A percentile compares a stretch with the other conserved stretches of the same genome.
phyloP scores from a whole-genome alignment of 2,329 filamentous ascomycete genomes.

The Colletotrichum paranaense region DNA sequence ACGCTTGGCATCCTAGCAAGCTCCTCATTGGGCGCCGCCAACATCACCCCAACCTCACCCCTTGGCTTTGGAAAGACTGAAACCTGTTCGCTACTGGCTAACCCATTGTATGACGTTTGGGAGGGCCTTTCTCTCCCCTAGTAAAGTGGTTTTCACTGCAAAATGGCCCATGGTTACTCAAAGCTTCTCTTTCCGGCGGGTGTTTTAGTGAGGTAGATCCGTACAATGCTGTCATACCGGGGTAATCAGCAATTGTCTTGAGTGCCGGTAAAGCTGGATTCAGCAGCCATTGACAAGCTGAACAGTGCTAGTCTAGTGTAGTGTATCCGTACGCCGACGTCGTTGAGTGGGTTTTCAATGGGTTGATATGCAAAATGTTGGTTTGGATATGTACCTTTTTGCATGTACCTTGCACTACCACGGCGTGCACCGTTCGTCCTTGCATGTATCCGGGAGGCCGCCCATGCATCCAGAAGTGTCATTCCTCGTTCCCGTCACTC shows the following conservation, averaged over 20 bases:
- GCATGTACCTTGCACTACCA: not conserved
- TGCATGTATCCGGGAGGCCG: slow-evolving; percentile 1
- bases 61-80: slow-evolving; percentile 25
- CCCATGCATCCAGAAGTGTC: slow-evolving; percentile 5
- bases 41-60: not conserved
- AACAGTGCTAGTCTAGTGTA: not conserved
- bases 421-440: not conserved
- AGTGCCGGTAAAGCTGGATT: not conserved
- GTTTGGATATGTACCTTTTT: not conserved
- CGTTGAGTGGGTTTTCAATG: not conserved
- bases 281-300: not conserved
- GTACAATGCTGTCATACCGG: not conserved
- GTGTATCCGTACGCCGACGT: not conserved
- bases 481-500: not conserved
- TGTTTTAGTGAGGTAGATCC: not conserved
- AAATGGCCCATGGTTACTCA: not conserved
- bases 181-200: not conserved
- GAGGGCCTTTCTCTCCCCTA: not conserved
- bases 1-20: slow-evolving; percentile 27
- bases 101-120: slow-evolving; percentile 29
- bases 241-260: not conserved
- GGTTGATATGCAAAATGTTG: not conserved
- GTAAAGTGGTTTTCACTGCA: not conserved
- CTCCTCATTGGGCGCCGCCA: slow-evolving; percentile 19
- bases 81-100: slow-evolving; percentile 30